phyloP scores from a whole-genome alignment of 352 stramenopile species.

The Globisporangium splendens region DNA sequence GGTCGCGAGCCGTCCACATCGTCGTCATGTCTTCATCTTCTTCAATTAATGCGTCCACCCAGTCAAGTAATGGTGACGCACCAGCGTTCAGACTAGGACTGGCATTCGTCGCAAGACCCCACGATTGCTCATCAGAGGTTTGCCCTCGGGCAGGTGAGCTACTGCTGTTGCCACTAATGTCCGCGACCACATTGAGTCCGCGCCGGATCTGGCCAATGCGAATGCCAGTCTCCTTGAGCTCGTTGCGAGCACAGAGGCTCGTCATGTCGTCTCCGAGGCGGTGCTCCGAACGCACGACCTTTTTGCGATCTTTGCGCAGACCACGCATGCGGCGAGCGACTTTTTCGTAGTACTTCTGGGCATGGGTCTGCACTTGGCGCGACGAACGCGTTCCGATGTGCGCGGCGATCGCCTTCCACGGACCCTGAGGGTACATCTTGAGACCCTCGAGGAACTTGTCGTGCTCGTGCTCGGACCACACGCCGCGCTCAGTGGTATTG shows the following conservation, averaged over 20 bases:
- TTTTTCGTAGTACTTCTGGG: constrained; percentile 67
- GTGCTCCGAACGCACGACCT: constrained; percentile 42
- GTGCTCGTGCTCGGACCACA: constrained; percentile 34
- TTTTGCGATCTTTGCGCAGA: constrained; percentile 56
- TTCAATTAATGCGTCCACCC: neutral
- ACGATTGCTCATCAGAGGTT: too few relatives aligned
- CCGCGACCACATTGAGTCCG: neutral
- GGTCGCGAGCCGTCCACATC: neutral
- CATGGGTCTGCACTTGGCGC: constrained; percentile 57
- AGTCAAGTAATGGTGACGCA: neutral
- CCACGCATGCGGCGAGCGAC: constrained; percentile 55
- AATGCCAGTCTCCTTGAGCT: constrained; percentile 11
- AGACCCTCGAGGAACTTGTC: constrained; percentile 24
- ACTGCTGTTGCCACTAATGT: too few relatives aligned
- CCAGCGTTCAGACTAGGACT: too few relatives aligned
- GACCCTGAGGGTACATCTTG: constrained; percentile 22
- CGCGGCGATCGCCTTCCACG: constrained; percentile 24
- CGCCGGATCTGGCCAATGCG: neutral
- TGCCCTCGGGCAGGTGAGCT: too few relatives aligned
- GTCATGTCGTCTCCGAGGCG: constrained; percentile 29
- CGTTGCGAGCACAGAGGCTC: too few relatives aligned
- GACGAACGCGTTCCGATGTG: constrained; percentile 32
- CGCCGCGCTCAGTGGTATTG: constrained; percentile 6
- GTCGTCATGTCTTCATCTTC: neutral
- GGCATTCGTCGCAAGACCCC: too few relatives aligned